Evolutionary conservation across 257 asterid genomes (phyloP), one percentile per base, ranked within the genome.

Genomic region (Verbena officinalis): DNA sequence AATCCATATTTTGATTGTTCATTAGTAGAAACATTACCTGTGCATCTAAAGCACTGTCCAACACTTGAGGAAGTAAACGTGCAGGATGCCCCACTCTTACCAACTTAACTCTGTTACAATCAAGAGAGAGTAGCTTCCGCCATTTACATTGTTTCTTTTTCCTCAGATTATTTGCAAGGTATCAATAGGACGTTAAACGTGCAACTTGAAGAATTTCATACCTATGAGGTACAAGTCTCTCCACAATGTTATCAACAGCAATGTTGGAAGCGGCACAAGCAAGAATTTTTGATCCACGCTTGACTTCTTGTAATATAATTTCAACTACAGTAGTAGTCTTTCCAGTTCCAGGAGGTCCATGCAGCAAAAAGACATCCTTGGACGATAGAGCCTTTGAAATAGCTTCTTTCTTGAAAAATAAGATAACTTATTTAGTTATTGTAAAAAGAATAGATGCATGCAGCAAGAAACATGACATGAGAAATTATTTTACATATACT

Each of bases 341-440:
- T 80, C 99, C 97, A 51, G 99, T 93, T 76, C 97, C 97, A 62
- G 99, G 99, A 69, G 97, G 99, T 38, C 97, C 99, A 62, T 93
- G 97, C 80, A 93, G 82, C 87, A 93, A 84, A 83, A 93, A 86
- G 75, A 93, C 73, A 75, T 88, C 95, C 82, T 86, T 93, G 80
- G 99, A 90, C 44, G 96, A 84, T 62, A 93, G 83, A 53, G 96
- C 97, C 87, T 81, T 93, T 61, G 88, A 68, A 59, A 90, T 80
- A 79, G 99, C 97, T 64, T 79, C 96, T 93, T 86, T 82, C 96
- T 90, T 78, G 17, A 70, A 17, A 39, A 73, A 68, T 50, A 46
- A 55, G 63, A 75, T 27, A 70, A 44, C 61, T 23, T 49, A 60
- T 72, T 82, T 71, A 80, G 83, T 62, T 59, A 15, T 62, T 15